phyloP scores from a whole-genome alignment of 495 filamentous ascomycete species.

The Trypethelium eluteriae region DNA sequence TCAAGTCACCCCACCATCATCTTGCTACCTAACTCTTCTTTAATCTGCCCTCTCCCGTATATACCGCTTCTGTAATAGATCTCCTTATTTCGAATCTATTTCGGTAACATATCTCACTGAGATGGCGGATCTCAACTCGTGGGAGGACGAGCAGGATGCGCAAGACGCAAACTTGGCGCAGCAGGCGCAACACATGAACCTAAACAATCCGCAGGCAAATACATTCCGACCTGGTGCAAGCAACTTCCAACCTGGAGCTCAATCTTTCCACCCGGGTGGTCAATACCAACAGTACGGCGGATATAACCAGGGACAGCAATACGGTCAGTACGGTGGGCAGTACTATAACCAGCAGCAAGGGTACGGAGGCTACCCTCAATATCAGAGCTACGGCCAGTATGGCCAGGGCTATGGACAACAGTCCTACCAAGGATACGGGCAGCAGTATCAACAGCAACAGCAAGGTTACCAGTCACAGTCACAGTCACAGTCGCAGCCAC shows the following conservation, averaged over 20 bases:
- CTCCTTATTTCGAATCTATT: background rate
- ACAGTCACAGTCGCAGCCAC: slow-evolving; percentile 38
- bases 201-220: slow-evolving; percentile 50
- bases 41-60: background rate
- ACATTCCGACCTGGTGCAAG: slow-evolving; percentile 68
- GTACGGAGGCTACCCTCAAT: slow-evolving; percentile 25
- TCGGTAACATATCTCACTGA: slow-evolving; percentile 28
- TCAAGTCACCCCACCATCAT: slow-evolving; percentile 1
- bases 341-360: slow-evolving; percentile 39
- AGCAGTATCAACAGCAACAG: slow-evolving; percentile 33
- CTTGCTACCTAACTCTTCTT: background rate
- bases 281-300: slow-evolving; percentile 50
- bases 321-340: slow-evolving; percentile 33
- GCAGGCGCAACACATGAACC: slow-evolving; percentile 70
- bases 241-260: slow-evolving; percentile 72
- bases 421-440: slow-evolving; percentile 29
- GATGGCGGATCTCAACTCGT: slow-evolving; percentile 84
- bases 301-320: slow-evolving; percentile 43
- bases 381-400: slow-evolving; percentile 48
- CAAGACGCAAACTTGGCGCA: slow-evolving; percentile 79
- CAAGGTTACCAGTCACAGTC: slow-evolving; percentile 45
- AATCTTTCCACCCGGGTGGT: slow-evolving; percentile 67
- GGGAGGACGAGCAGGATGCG: slow-evolving; percentile 88
- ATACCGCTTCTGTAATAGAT: background rate
- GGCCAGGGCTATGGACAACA: slow-evolving; percentile 41